These are phyloP conservation scores for Tilletia setariae DNA, from an alignment of 1,284 basidiomycete genomes.

Conservation along the genomic window DNA sequence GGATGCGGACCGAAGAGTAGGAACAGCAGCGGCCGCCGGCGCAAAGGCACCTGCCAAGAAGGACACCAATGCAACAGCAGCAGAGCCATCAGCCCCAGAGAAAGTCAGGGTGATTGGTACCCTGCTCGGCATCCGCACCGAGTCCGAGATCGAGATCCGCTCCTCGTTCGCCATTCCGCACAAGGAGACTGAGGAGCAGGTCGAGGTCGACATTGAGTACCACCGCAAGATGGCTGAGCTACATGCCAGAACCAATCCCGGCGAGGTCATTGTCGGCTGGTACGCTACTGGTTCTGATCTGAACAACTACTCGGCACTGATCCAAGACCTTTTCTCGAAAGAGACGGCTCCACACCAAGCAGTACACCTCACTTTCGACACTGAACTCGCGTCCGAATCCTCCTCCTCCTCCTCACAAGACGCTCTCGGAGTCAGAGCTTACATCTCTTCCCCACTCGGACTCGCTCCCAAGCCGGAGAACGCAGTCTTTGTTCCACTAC, in stretches of 20 bases:
- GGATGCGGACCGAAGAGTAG: constrained; percentile 3
- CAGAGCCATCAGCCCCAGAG: constrained; percentile 26
- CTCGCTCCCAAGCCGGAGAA: constrained; percentile 48
- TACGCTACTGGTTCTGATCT: constrained; percentile 64
- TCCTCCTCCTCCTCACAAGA: background rate
- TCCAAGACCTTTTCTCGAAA: constrained; percentile 96
- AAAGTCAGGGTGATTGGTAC: constrained; percentile 94
- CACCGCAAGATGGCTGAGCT: constrained; percentile 90
- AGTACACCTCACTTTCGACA: constrained; percentile 88
- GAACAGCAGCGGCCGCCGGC: background rate
- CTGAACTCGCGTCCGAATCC: constrained; percentile 63
- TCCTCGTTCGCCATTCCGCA: constrained; percentile 51
- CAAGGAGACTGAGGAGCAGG: constrained; percentile 68
- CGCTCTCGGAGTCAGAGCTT: constrained; percentile 70
- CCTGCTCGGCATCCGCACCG: constrained; percentile 78
- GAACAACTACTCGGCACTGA: constrained; percentile 92
- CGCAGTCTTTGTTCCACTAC: constrained; percentile 50
- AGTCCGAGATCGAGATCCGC: constrained; percentile 56
- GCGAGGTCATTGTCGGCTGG: constrained; percentile 87
- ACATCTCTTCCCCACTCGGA: constrained; percentile 67
- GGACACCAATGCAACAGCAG: background rate
- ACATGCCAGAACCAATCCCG: constrained; percentile 75
- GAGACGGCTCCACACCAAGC: constrained; percentile 85
- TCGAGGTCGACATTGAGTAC: constrained; percentile 87
- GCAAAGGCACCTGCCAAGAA: constrained; percentile 16